Base-by-base conservation (phyloP, 2,329 filamentous ascomycete genomes). In the Neopestalotiopsis sp. region DNA sequence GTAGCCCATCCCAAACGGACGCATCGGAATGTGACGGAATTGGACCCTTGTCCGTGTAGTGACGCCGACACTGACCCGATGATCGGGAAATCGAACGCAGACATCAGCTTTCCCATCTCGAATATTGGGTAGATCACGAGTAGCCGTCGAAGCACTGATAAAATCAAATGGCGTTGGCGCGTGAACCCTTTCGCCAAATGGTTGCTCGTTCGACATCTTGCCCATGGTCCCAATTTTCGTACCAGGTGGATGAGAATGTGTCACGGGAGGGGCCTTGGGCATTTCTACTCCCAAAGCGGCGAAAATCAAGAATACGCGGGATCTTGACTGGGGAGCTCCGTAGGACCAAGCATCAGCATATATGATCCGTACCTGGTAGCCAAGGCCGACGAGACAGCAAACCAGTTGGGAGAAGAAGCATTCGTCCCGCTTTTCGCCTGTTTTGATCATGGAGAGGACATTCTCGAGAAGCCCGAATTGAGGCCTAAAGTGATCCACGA, bases 401-500 rank as follows among this genome's bases (percentile, higher is more conserved):
- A 96, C 83, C 0, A 96, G 82, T 72, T 95, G 92, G 1, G 90
- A 90, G 65, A 95, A 90, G 0, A 93, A 88, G 69, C 93, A 92
- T 24, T 91, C 84, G 4, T 85, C 80, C 17, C 85, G 80, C 40
- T 78, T 80, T 20, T 78, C 82, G 20, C 81, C 81, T 30, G 75
- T 82, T 61, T 81, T 84, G 0, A 92, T 86, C 81, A 95, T 93
- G 0, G 81, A 84, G 0, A 88, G 80, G 0, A 97, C 94, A 72
- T 97, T 97, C 77, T 97, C 94, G 0, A 97, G 84, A 0, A 95
- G 72, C 0, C 90, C 92, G 75, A 92, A 95, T n/a, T 88, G 84
- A 0, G 94, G 93, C 0, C 91, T 86, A 72, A 93, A 94, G 0
- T 94, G 80, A 71, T 97, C 93, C 1, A 95, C 83, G 69, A 87